Conservation (phyloP, 208 protist genomes). For the Leishmania guyanensis region DNA sequence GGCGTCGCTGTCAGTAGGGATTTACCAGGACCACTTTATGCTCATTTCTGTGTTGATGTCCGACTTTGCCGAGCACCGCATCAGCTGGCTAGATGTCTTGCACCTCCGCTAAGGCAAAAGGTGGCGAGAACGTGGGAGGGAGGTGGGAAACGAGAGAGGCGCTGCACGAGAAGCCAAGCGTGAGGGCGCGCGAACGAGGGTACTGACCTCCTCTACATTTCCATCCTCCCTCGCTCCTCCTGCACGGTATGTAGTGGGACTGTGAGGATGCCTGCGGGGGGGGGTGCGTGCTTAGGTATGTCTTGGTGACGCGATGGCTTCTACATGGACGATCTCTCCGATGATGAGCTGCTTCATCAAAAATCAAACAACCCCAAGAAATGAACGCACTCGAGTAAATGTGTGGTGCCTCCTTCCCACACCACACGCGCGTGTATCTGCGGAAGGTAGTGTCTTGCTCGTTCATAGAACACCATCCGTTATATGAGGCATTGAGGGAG, state of each 20-base stretch:
- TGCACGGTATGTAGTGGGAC: background rate
- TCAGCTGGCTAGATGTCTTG: slow-evolving; percentile 28
- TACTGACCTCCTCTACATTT: background rate
- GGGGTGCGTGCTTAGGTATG: background rate
- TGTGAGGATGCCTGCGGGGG: background rate
- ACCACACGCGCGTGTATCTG: background rate
- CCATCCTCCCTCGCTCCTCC: background rate
- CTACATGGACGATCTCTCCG: background rate
- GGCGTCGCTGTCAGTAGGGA: slow-evolving; percentile 20
- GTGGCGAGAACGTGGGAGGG: background rate
- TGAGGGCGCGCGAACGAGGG: background rate
- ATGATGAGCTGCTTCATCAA: background rate
- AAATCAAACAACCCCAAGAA: background rate
- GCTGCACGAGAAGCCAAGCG: background rate
- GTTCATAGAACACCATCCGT: background rate
- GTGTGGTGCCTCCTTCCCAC: background rate
- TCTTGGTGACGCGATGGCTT: background rate
- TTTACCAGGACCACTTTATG: slow-evolving; percentile 36
- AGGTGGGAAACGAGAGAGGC: no score
- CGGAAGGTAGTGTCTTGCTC: background rate
- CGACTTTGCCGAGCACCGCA: slow-evolving; percentile 29
- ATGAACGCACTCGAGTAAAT: background rate
- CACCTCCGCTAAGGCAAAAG: slow-evolving; percentile 5
- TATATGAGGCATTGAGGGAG: background rate
- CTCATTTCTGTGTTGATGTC: slow-evolving; percentile 28